Base-by-base conservation (phyloP, 2,329 filamentous ascomycete species). In the Arthrobotrys iridis region DNA sequence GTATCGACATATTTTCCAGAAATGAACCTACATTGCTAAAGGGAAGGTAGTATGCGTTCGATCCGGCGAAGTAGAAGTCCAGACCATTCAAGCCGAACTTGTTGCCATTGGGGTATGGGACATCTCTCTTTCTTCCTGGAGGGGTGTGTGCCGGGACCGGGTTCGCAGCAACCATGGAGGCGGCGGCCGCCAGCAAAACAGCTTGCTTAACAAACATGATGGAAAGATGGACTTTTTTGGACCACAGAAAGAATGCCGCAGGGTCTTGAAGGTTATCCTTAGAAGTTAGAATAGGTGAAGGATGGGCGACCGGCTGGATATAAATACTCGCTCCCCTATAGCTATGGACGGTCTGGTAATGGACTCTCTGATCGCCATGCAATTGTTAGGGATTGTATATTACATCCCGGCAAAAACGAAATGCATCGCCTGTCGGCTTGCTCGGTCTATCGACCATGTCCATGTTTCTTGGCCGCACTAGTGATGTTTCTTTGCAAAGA, bases 41-140 rank as follows among this genome's bases (percentile, higher is more conserved):
- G 0, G 86, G 85, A 15, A 87, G 85, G 77, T 86, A 87, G 76
- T 87, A 87, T 7, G 86, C 86, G 79, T 88, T 88, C 76, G 83
- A 85, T 0, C 86, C 86, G 1, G 86, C 86, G 77, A 87, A 88
- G 80, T 86, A 84, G 78, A 87, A 87, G 75, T 85, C 83, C 72
- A 86, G 82, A 65, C 86, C 86, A 50, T 87, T 83, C 3, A 88
- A 83, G 79, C 84, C 81, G 80, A 88, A 88, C 68, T 85, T 84
- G 1, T 81, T 82, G 4, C 84, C 86, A 1, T 85, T 81, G 0
- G 84, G 83, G 26, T 74, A 74, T 2, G 84, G 85, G 15, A 87
- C 85, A 62, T 76, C 68, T 50, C 60, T 74, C 62, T 64, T 74
- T 57, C 58, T 77, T 48, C 78, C 72, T 5, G 78, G 78, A 24